Base-by-base conservation (phyloP, 2,329 filamentous ascomycete species). In the Seiridium unicorne region DNA sequence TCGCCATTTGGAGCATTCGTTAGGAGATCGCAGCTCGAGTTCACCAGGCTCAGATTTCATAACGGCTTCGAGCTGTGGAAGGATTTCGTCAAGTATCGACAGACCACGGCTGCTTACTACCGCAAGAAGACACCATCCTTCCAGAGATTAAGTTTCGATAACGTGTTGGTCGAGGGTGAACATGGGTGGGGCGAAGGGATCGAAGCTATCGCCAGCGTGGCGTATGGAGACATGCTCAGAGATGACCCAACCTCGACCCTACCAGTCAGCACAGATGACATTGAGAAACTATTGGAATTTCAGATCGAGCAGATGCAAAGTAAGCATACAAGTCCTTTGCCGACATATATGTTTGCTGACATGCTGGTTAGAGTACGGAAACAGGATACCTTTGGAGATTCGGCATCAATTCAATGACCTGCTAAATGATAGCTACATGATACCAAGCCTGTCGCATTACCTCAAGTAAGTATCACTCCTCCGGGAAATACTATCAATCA, bases 301-400 rank as follows among this genome's bases (percentile, higher is more conserved):
- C 93, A 97, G 70, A 89, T 98, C 44, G 89, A 91, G 64, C 88
- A 92, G 72, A 87, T 97, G 77, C 93, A 97, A 72, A 91, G 90
- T 89, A 76, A 69, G 79, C 74, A 9, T 11, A 8, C 38, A 42
- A 13, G 38, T 26, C 18, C 18, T 2, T 26, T 26, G 38, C 7
- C 7, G 13, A 42, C 38, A 42, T 42, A 13, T 7, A 42, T 42
- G 38, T 42, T 42, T 42, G 38, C 55, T 69, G 44, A 67, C 66
- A 60, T 51, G 10, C 56, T 58, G 38, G 59, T 1, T 18, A 92
- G 89, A 87, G 71, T 85, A 90, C 65, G 94, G 94, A 8, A 89
- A 85, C 61, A 84, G 94, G 66, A 85, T 97, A 46, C 90, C 94
- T 0, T 77, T 87, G 13, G 86, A 88, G 57, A 87, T 97, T 73